Percentiles rank a stretch among this genome's conserved stretches.
phyloP scores from a whole-genome alignment of 371 early-diverging fungal species.

The Syncephalis plumigaleata region DNA sequence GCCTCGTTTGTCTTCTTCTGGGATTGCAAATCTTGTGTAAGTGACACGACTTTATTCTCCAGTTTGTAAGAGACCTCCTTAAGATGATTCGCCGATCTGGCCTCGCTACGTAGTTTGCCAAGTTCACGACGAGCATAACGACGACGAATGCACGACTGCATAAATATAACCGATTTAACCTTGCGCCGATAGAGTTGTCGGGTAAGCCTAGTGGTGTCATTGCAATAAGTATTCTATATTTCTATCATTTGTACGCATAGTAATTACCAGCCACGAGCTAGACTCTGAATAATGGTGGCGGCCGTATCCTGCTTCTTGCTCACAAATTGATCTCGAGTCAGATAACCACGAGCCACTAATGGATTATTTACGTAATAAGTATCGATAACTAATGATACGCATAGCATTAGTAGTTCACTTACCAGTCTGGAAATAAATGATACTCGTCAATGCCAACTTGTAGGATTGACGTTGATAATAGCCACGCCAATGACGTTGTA shows the following conservation, averaged over 20 bases:
- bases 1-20: constrained; percentile 51
- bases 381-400: no score
- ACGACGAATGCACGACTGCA: constrained; percentile 71
- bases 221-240: no score
- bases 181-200: constrained; percentile 32
- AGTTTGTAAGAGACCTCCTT: constrained; percentile 82
- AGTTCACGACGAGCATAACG: constrained; percentile 42
- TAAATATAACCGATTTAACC: constrained; percentile 29
- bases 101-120: constrained; percentile 53
- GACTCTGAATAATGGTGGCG: constrained; percentile 59
- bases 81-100: constrained; percentile 73
- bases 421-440: constrained; percentile 1
- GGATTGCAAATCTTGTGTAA: constrained; percentile 65
- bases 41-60: constrained; percentile 88
- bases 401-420: no score
- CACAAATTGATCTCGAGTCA: constrained; percentile 31
- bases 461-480: constrained; percentile 20
- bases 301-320: constrained; percentile 37
- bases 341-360: constrained; percentile 31
- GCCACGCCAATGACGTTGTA: constrained; percentile 56
- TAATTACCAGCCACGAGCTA: constrained; percentile 29
- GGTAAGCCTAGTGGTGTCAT: constrained; percentile 13
- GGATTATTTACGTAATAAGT: no score
- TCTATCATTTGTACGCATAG: no score
- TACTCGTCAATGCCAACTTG: no score